Percentiles rank a stretch among this genome's conserved stretches.
Evolutionary conservation across 208 protist genomes (phyloP).

Genomic region (Acanthamoeba healyi): DNA sequence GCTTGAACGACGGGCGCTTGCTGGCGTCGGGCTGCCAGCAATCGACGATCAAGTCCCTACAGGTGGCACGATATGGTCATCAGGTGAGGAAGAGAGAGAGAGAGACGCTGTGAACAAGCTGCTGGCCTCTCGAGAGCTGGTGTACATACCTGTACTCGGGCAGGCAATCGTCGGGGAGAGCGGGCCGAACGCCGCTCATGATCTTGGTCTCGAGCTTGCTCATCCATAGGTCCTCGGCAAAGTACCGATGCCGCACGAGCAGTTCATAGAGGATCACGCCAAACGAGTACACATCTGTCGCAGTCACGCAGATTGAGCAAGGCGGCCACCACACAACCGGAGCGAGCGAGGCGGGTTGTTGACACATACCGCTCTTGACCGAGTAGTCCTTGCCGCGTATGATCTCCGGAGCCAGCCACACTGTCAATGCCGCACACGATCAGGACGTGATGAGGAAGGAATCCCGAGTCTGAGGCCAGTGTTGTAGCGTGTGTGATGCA

Average conservation of each 20-base stretch:
- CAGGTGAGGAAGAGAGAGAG: not conserved
- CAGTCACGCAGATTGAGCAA: no score
- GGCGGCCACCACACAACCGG: no score
- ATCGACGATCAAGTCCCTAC: conserved; percentile 10
- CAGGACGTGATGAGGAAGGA: no score
- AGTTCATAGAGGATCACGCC: conserved; percentile 68
- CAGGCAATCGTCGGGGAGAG: conserved; percentile 41
- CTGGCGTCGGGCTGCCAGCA: conserved; percentile 12
- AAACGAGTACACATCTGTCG: conserved; percentile 21
- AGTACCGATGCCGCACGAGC: conserved; percentile 6
- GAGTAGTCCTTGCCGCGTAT: conserved; percentile 39
- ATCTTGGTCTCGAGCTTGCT: conserved; percentile 47
- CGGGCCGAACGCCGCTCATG: conserved; percentile 63
- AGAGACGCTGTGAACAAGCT: no score
- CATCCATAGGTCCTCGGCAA: conserved; percentile 5
- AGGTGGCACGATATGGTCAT: not conserved
- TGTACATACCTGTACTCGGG: conserved; percentile 61
- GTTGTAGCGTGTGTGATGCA: no score
- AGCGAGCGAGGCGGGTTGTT: not conserved
- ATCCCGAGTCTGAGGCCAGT: no score
- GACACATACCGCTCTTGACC: not conserved
- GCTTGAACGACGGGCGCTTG: not conserved
- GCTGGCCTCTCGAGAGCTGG: no score
- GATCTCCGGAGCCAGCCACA: conserved; percentile 65
- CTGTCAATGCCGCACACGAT: not conserved